phyloP scores from a whole-genome alignment of 331 rosid species.

The Dryas integrifolia region DNA sequence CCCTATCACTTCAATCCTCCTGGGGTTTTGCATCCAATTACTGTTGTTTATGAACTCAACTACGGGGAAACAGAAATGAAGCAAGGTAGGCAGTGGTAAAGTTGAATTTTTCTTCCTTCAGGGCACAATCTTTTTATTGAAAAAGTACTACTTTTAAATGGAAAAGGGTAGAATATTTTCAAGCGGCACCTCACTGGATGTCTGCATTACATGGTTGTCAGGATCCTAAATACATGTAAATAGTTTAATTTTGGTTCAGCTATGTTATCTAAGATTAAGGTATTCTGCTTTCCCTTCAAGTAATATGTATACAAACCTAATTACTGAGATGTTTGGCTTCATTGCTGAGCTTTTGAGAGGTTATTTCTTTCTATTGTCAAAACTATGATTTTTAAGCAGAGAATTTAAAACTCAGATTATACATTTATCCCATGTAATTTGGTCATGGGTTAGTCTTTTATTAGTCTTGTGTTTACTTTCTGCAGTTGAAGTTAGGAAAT shows the following conservation, averaged over 20 bases:
- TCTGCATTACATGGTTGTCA: not conserved
- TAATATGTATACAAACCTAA: not conserved
- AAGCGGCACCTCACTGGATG: not conserved
- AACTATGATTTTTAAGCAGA: too few relatives aligned
- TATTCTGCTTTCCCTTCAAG: not conserved
- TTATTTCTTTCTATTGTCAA: not conserved
- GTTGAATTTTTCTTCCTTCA: slow-evolving; percentile 8
- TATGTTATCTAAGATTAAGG: not conserved
- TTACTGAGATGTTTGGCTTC: not conserved
- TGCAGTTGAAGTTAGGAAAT: slow-evolving; percentile 82
- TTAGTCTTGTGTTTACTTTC: slow-evolving; percentile 23
- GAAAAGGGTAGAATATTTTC: not conserved
- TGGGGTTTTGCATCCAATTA: slow-evolving; percentile 78
- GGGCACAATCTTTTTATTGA: not conserved
- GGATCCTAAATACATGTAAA: not conserved
- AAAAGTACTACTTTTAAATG: not conserved
- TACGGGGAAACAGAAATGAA: slow-evolving; percentile 96
- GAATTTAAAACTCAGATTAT: not conserved
- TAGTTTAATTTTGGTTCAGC: not conserved
- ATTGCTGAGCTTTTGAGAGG: not conserved
- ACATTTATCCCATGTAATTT: slow-evolving; percentile 3
- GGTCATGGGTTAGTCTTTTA: not conserved
- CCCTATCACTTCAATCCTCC: slow-evolving; percentile 82
- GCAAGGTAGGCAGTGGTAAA: slow-evolving; percentile 60
- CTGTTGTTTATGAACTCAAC: slow-evolving; percentile 66